phyloP scores from a whole-genome alignment of 176 grass and related monocot species.

The Pontederia crassipes region DNA sequence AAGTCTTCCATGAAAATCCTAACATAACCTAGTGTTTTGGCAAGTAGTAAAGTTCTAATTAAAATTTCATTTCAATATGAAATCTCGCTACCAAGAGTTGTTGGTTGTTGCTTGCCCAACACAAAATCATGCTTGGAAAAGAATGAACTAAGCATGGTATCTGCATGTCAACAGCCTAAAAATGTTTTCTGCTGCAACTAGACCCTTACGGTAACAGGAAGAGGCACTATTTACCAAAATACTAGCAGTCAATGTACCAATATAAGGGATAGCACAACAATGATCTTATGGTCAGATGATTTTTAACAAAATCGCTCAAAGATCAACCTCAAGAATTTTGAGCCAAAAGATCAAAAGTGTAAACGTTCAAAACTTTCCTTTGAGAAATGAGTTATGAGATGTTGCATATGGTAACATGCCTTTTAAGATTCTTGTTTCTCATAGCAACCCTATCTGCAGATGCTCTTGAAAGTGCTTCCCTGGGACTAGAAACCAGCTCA shows the following conservation, averaged over 20 bases:
- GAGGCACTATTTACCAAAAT: no score
- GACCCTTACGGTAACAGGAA: no score
- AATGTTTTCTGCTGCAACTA: no score
- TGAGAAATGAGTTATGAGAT: slow-evolving; percentile 9
- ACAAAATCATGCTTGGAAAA: no score
- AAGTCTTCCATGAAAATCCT: neutral
- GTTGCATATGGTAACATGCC: slow-evolving; percentile 36
- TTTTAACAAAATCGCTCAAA: no score
- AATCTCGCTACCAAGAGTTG: neutral
- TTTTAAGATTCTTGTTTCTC: slow-evolving; percentile 76
- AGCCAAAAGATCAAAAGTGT: neutral
- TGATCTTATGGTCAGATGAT: no score
- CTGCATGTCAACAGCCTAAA: no score
- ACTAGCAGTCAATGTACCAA: no score
- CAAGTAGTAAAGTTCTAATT: neutral
- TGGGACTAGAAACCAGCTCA: slow-evolving; percentile 74
- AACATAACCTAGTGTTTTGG: neutral
- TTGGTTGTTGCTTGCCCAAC: neutral
- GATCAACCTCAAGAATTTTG: no score
- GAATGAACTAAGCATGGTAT: no score
- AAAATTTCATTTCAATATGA: neutral
- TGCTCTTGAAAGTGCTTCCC: slow-evolving; percentile 64
- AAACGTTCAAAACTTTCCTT: slow-evolving; percentile 6
- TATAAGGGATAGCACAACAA: no score
- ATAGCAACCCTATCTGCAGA: slow-evolving; percentile 41